These are phyloP conservation scores for Prosopis cineraria DNA, from an alignment of 306 rosid genomes.

Conservation along the genomic window DNA sequence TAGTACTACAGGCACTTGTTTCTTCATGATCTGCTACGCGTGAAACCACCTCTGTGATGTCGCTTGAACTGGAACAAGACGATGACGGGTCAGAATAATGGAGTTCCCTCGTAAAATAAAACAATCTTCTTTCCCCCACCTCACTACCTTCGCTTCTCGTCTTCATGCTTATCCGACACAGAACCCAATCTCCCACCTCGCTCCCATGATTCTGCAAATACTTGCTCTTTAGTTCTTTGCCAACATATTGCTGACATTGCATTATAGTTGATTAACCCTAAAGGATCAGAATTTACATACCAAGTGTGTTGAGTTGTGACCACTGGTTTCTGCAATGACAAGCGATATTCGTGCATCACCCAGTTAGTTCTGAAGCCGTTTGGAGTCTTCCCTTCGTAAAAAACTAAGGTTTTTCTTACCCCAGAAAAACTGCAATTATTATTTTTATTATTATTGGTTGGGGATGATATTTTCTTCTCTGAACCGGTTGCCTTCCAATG, in stretches of 20 bases:
- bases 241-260: background rate
- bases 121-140: conserved; percentile 35
- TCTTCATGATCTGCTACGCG: conserved; percentile 41
- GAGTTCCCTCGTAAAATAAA: conserved; percentile 46
- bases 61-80: conserved; percentile 68
- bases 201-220: conserved; percentile 38
- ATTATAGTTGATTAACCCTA: background rate
- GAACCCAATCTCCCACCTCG: conserved; percentile 72
- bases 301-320: conserved; percentile 32
- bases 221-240: background rate
- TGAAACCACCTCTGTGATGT: conserved; percentile 54
- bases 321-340: conserved; percentile 20
- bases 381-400: conserved; percentile 61
- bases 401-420: conserved; percentile 68
- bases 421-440: conserved; percentile 42
- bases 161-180: conserved; percentile 69
- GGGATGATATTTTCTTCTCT: conserved; percentile 60
- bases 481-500: conserved; percentile 88
- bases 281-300: conserved; percentile 18
- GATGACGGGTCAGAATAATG: conserved; percentile 52
- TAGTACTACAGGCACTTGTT: conserved; percentile 38
- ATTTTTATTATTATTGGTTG: conserved; percentile 22
- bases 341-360: conserved; percentile 86
- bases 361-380: conserved; percentile 64
- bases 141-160: conserved; percentile 39